Evolutionary conservation across 495 filamentous ascomycete genomes (phyloP).

Genomic region (Achaetomiella virescens): DNA sequence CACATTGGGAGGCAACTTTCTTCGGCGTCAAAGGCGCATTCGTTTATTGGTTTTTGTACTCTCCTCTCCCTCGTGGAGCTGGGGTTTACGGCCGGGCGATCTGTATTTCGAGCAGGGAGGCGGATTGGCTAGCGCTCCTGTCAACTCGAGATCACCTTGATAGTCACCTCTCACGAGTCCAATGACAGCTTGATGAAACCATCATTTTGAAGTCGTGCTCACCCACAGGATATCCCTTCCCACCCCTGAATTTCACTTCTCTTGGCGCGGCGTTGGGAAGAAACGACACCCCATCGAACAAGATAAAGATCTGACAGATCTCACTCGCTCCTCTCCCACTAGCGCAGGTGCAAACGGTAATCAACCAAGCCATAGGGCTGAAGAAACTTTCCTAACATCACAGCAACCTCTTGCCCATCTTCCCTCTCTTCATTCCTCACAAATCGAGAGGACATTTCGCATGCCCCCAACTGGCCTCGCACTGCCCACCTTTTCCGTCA

Average conservation of each 20-base stretch:
- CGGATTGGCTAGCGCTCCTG: neutral
- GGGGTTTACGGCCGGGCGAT: neutral
- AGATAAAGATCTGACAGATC: conserved; percentile 6
- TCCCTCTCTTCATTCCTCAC: neutral
- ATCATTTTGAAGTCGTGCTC: too few species aligned
- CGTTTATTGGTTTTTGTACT: neutral
- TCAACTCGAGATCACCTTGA: neutral
- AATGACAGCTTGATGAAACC: neutral
- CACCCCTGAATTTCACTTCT: neutral
- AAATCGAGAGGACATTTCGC: too few species aligned
- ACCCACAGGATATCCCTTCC: neutral
- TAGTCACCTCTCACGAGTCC: neutral
- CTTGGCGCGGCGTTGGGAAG: neutral
- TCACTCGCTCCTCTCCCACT: neutral
- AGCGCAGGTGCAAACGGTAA: neutral
- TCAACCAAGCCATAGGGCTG: neutral
- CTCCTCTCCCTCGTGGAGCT: conserved; percentile 2
- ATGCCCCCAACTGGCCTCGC: too few species aligned
- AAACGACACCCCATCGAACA: neutral
- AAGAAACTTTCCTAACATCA: neutral
- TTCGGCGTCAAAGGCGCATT: conserved; percentile 8
- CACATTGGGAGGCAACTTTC: conserved; percentile 3
- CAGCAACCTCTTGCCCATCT: neutral
- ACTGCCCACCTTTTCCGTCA: too few species aligned
- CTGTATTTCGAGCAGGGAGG: neutral